Percentiles rank a stretch among this genome's conserved stretches.
Evolutionary conservation across 225 moss, liverwort and hornwort species (phyloP).

Genomic region (Physcomitrium patens): DNA sequence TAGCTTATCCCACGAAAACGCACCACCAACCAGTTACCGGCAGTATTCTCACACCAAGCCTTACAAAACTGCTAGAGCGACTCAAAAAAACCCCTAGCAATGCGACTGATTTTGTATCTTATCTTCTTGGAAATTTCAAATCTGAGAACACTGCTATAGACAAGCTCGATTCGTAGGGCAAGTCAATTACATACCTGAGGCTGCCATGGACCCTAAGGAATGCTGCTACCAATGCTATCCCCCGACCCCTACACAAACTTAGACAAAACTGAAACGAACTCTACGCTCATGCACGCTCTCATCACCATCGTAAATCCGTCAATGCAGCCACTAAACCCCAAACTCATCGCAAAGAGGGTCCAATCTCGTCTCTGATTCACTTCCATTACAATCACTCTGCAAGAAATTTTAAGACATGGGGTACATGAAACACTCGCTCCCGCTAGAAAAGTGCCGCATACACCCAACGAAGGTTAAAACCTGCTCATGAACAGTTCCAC

Average conservation of each 20-base stretch:
- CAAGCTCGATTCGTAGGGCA: neutral
- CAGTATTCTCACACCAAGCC: neutral
- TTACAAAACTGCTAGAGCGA: neutral
- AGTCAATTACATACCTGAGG: constrained; percentile 36
- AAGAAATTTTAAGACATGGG: neutral
- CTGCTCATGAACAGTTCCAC: neutral
- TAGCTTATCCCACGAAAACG: no score
- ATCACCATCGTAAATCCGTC: neutral
- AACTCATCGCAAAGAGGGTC: constrained; percentile 19
- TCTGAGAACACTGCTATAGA: neutral
- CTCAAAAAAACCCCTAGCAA: neutral
- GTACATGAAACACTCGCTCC: neutral
- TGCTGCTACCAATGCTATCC: constrained; percentile 4
- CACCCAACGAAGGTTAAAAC: neutral
- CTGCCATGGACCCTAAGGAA: constrained; percentile 38
- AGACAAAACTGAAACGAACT: constrained; percentile 8
- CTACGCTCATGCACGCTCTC: neutral
- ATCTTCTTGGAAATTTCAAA: neutral
- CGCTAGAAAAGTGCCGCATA: neutral
- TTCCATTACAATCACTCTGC: neutral
- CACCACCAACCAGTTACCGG: neutral
- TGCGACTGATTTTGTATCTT: neutral
- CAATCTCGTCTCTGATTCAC: neutral
- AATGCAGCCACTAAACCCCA: constrained; percentile 14
- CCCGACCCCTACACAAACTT: constrained; percentile 13